A percentile compares a stretch with the other conserved stretches of the same genome.
phyloP scores from a whole-genome alignment of 768 basidiomycete species.

The Favolaschia claudopus region DNA sequence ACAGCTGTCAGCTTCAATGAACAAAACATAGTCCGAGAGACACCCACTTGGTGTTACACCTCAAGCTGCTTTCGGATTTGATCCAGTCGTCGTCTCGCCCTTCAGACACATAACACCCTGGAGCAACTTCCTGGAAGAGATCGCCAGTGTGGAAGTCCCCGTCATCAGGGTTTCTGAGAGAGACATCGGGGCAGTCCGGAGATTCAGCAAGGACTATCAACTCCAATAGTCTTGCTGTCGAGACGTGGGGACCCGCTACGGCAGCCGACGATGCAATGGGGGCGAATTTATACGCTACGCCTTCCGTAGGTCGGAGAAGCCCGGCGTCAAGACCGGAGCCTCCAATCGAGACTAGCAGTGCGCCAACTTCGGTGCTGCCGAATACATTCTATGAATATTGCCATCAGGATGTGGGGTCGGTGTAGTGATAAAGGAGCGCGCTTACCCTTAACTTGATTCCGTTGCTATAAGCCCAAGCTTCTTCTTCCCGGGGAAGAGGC shows the following conservation, averaged over 20 bases:
- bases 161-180: slow-evolving; percentile 64
- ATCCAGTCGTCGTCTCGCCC: slow-evolving; percentile 89
- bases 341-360: slow-evolving; percentile 69
- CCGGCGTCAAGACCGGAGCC: slow-evolving; percentile 58
- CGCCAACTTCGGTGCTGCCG: slow-evolving; percentile 83
- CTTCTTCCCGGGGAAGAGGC: slow-evolving; percentile 69
- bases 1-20: slow-evolving; percentile 18
- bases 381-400: slow-evolving; percentile 68
- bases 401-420: slow-evolving; percentile 30
- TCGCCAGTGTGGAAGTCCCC: slow-evolving; percentile 85
- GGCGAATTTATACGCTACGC: slow-evolving; percentile 71
- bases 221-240: slow-evolving; percentile 66
- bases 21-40: slow-evolving; percentile 24
- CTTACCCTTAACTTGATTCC: slow-evolving; percentile 71
- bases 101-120: slow-evolving; percentile 68
- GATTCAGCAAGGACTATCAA: slow-evolving; percentile 75
- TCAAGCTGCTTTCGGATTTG: slow-evolving; percentile 78
- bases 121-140: slow-evolving; percentile 70
- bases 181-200: slow-evolving; percentile 69
- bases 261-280: slow-evolving; percentile 55
- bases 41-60: slow-evolving; percentile 75
- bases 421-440: slow-evolving; percentile 25
- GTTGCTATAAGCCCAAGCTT: slow-evolving; percentile 71
- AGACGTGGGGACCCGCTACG: slow-evolving; percentile 57
- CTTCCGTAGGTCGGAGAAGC: slow-evolving; percentile 64